Evolutionary conservation across 1,139 yeast genomes (phyloP).

Genomic region (Ogataea hybrid): DNA sequence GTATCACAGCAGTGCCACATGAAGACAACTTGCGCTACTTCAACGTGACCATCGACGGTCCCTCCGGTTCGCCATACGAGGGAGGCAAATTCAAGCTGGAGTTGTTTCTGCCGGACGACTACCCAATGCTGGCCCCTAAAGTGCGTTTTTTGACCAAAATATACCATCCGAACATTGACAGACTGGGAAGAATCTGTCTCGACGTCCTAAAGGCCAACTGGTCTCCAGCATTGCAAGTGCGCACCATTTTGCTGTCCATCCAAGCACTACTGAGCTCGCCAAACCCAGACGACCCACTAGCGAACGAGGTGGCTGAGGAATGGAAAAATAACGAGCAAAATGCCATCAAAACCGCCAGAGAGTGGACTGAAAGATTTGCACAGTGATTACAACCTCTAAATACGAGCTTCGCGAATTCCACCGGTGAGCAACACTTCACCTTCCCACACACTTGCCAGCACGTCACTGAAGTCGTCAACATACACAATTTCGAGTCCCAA

Average conservation of each 20-base stretch:
- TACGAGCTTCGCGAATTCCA: constrained; percentile 6
- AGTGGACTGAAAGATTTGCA: constrained; percentile 72
- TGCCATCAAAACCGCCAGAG: constrained; percentile 82
- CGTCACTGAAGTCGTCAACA: constrained; percentile 80
- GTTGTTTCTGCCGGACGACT: constrained; percentile 81
- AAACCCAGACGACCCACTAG: constrained; percentile 97
- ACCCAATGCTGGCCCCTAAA: constrained; percentile 93
- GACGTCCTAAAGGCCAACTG: constrained; percentile 91
- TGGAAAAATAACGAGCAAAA: constrained; percentile 85
- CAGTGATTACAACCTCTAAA: constrained; percentile 14
- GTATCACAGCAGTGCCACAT: constrained; percentile 88
- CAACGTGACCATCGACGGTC: constrained; percentile 88
- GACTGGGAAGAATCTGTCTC: constrained; percentile 90
- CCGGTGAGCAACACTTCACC: constrained; percentile 31
- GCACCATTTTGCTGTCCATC: constrained; percentile 88
- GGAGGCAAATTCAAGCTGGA: constrained; percentile 74
- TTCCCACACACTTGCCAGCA: constrained; percentile 66
- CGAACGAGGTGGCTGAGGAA: constrained; percentile 95
- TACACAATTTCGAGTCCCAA: constrained; percentile 58
- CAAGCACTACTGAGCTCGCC: constrained; percentile 96
- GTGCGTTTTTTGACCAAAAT: constrained; percentile 90
- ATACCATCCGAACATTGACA: constrained; percentile 95
- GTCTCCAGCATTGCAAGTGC: constrained; percentile 97
- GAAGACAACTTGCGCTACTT: constrained; percentile 92
- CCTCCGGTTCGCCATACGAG: constrained; percentile 81